Base-by-base conservation (phyloP, 2,329 filamentous ascomycete genomes). In the Chrysosporium keratinophilum region DNA sequence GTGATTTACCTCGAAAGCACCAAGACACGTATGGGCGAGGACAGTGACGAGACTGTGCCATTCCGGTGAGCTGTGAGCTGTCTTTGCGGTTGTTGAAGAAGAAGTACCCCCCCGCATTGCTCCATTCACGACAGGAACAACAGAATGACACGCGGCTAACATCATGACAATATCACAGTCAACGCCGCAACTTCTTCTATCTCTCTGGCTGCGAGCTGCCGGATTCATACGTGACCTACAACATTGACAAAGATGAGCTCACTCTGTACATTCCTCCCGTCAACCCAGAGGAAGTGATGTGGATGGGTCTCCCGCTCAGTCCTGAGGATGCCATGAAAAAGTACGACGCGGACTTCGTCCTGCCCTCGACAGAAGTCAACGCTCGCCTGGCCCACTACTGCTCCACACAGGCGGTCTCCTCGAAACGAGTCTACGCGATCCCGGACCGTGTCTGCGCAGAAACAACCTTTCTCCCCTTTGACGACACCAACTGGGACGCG, bases 131-230 rank as follows among this genome's bases (percentile, higher is more conserved):
- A 28, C 6, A 31, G 10, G 19, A 28, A 14, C 17, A 41, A 14
- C 35, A 43, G 10, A 28, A 7, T 3, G 23, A 28, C 23, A 28
- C 7, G 23, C 7, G 7, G 23, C 23, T 28, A 28, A 28, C 23
- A 17, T 31, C 39, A 9, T 56, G 35, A 43, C 17, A 20, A 31
- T 37, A 34, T 23, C 47, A 12, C 50, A 52, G 41, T 60, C 90
- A 96, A 72, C 87, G 90, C 58, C 84, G 93, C 53, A 87, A 83
- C 69, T 98, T 98, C 74, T 96, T 87, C 79, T 98, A 98, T 71
- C 77, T 97, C 43, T 91, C 88, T 20, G 93, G 93, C 62, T 94
- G 83, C 65, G 78, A 83, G 58, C 77, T 94, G 31, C 80, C 90
- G 56, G 89, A 96, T 69, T 85, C 85, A 63, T 83, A 84, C 66